These are phyloP conservation scores for Nepenthes alata DNA, from an alignment of 179 eudicot genomes.

Conservation along the genomic window DNA sequence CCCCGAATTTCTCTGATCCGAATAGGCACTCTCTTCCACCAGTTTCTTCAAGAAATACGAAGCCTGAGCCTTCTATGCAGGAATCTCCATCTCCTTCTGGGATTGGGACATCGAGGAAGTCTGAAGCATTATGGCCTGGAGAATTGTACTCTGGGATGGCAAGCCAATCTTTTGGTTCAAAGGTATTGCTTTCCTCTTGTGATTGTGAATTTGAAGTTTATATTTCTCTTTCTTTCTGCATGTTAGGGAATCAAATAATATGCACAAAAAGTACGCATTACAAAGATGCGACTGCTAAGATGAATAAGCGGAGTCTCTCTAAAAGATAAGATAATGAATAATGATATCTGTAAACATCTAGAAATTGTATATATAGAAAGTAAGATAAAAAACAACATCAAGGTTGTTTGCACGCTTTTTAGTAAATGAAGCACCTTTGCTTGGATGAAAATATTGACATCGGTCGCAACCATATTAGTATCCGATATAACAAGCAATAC, in stretches of 20 bases:
- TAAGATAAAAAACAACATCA: too few relatives aligned
- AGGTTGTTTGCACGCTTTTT: too few relatives aligned
- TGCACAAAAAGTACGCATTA: too few relatives aligned
- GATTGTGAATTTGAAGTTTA: neutral
- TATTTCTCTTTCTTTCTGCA: neutral
- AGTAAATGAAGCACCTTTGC: too few relatives aligned
- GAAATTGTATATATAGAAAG: too few relatives aligned
- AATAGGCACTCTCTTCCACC: slow-evolving; percentile 76
- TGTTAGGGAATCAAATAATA: neutral
- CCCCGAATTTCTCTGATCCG: slow-evolving; percentile 88
- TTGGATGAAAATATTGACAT: too few relatives aligned
- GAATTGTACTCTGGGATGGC: slow-evolving; percentile 40
- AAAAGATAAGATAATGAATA: too few relatives aligned
- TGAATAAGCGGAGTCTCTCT: too few relatives aligned
- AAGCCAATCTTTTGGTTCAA: slow-evolving; percentile 41
- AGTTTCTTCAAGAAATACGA: slow-evolving; percentile 54
- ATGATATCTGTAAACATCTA: too few relatives aligned
- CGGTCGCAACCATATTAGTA: too few relatives aligned
- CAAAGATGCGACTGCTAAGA: too few relatives aligned
- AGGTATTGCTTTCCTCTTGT: slow-evolving; percentile 28
- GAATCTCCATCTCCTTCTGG: slow-evolving; percentile 71
- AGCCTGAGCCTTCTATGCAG: slow-evolving; percentile 45
- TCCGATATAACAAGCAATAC: too few relatives aligned
- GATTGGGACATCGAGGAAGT: slow-evolving; percentile 42
- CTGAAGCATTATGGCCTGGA: slow-evolving; percentile 44